Percentiles rank a stretch among this genome's conserved stretches.
These are phyloP conservation scores for Bauhinia variegata DNA, from an alignment of 306 rosid genomes.

Conservation along the genomic window DNA sequence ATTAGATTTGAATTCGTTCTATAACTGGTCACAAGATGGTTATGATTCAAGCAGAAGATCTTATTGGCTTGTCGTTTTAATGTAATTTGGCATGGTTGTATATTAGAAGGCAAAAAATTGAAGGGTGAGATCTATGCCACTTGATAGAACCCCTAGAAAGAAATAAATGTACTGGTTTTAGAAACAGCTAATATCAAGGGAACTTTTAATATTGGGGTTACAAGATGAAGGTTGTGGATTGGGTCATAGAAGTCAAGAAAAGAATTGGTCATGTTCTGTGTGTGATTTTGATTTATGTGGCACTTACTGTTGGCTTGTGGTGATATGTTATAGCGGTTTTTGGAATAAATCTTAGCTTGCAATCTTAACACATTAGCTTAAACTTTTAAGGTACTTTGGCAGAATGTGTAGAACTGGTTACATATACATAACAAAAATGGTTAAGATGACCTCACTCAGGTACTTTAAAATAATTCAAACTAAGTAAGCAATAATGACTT, in stretches of 20 bases:
- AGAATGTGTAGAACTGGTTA: background rate
- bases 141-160: slow-evolving; percentile 7
- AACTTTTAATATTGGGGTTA: slow-evolving; percentile 13
- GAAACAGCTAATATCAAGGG: slow-evolving; percentile 8
- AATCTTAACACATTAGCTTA: slow-evolving; percentile 3
- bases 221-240: slow-evolving; percentile 4
- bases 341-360: slow-evolving; percentile 14
- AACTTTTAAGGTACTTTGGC: slow-evolving; percentile 24
- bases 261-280: slow-evolving; percentile 7
- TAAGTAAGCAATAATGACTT: slow-evolving; percentile 15
- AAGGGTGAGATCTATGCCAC: slow-evolving; percentile 15
- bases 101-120: slow-evolving; percentile 32
- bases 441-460: slow-evolving; percentile 12
- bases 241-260: slow-evolving; percentile 12
- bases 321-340: slow-evolving; percentile 1
- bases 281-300: background rate
- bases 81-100: slow-evolving; percentile 17
- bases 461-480: slow-evolving; percentile 20
- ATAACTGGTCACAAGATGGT: slow-evolving; percentile 20
- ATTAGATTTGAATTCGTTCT: slow-evolving; percentile 24
- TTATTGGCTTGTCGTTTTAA: slow-evolving; percentile 20
- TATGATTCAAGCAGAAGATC: slow-evolving; percentile 11
- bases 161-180: slow-evolving; percentile 7
- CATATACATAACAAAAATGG: slow-evolving; percentile 27
- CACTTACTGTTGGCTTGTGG: slow-evolving; percentile 8